These are phyloP conservation scores for Ceriops decandra DNA, from an alignment of 345 rosid genomes.

Conservation along the genomic window DNA sequence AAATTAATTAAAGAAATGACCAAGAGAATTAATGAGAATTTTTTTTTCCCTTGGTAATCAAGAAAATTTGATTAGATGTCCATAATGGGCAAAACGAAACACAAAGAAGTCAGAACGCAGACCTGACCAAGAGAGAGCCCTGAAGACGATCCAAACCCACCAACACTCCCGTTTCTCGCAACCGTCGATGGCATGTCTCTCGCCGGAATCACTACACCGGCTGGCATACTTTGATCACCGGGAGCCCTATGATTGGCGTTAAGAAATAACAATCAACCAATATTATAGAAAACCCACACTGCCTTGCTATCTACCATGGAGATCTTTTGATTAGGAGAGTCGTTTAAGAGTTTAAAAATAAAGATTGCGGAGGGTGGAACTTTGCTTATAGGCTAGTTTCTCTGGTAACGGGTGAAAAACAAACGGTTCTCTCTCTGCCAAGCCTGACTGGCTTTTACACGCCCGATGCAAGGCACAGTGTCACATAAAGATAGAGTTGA, in stretches of 20 bases:
- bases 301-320: neutral
- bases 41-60: no score
- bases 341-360: no score
- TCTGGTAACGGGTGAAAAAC: no score
- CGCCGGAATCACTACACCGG: slow-evolving; percentile 60
- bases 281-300: neutral
- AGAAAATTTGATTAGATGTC: no score
- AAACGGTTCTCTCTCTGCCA: slow-evolving; percentile 1
- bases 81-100: no score
- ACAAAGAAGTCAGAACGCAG: neutral
- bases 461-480: slow-evolving; percentile 15
- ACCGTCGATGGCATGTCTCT: slow-evolving; percentile 54
- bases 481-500: slow-evolving; percentile 20
- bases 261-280: neutral
- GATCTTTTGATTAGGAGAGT: neutral
- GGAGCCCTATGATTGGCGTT: slow-evolving; percentile 18
- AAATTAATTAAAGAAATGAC: no score
- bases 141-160: slow-evolving; percentile 52
- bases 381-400: no score
- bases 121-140: slow-evolving; percentile 58
- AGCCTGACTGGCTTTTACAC: slow-evolving; percentile 10
- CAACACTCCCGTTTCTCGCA: slow-evolving; percentile 19
- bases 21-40: no score
- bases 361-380: no score
- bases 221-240: slow-evolving; percentile 42